A percentile compares a stretch with the other conserved stretches of the same genome.
phyloP scores from a whole-genome alignment of 257 asterid genomes.

The Penstemon davidsonii region DNA sequence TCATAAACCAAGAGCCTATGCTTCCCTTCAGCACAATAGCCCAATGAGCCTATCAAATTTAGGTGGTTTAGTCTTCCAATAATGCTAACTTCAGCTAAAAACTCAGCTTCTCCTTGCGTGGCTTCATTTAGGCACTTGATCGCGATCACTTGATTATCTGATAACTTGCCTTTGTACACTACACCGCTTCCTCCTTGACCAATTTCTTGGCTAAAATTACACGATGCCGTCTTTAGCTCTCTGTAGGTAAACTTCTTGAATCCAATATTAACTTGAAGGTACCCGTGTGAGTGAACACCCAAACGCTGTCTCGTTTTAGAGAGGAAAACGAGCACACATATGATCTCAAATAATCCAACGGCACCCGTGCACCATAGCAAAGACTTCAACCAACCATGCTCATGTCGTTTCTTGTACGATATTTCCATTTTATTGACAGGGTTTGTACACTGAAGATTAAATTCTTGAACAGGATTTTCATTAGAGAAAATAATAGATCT shows the following conservation, averaged over 20 bases:
- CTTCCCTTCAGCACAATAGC: constrained; percentile 19
- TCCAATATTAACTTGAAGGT: constrained; percentile 31
- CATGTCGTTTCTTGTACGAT: constrained; percentile 14
- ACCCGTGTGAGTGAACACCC: constrained; percentile 1
- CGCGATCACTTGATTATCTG: constrained; percentile 39
- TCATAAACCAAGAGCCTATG: constrained; percentile 32
- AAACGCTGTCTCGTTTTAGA: constrained; percentile 22
- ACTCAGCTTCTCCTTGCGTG: constrained; percentile 35
- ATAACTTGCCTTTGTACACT: constrained; percentile 38
- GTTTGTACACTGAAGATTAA: constrained; percentile 5
- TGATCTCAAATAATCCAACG: constrained; percentile 30
- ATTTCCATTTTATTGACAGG: not conserved
- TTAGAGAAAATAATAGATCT: not conserved
- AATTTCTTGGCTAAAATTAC: constrained; percentile 38
- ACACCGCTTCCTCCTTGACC: constrained; percentile 45
- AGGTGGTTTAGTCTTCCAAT: constrained; percentile 9
- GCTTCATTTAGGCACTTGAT: constrained; percentile 33
- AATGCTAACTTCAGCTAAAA: constrained; percentile 9
- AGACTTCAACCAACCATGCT: constrained; percentile 19
- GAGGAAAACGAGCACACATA: constrained; percentile 30
- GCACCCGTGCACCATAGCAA: constrained; percentile 26
- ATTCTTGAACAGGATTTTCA: not conserved
- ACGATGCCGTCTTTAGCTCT: constrained; percentile 41
- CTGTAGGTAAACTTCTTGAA: constrained; percentile 41
- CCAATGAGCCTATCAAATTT: constrained; percentile 5